Base-by-base conservation (phyloP, 2,329 filamentous ascomycete genomes). In the Xylaria sp. region DNA sequence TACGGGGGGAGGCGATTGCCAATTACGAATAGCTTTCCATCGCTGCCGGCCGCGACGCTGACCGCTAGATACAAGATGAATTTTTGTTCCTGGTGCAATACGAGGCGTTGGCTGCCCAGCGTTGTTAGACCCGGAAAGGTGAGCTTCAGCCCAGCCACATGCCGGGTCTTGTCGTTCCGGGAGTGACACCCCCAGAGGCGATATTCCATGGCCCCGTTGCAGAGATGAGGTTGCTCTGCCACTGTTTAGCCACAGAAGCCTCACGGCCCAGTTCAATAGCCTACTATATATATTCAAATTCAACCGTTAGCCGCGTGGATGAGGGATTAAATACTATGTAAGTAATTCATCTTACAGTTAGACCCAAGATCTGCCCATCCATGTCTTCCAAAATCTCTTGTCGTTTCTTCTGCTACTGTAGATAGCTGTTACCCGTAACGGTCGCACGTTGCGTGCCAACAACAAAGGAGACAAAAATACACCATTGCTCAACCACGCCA, bases 371-470 rank as follows among this genome's bases (percentile, higher is more conserved):
- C n/a, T 15, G 23, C 10, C 21, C n/a, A 19, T 15, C 27, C 21
- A 37, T 43, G 44, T 56, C 33, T 13, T 38, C 44, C 25, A 31
- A 47, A 15, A 38, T 33, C 40, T 29, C n/a, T 40, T 43, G 40
- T 33, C 49, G 48, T 33, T 41, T 54, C 33, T 59, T 47, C 17
- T 25, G 31, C 33, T 25, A 15, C 27, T 54, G 41, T 33, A 23
- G n/a, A n/a, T n/a, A n/a, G n/a, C n/a, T n/a, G n/a, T n/a, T n/a
- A n/a, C n/a, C n/a, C n/a, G n/a, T 29, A 54, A 56, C 27, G 19
- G 40, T 27, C 55, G 38, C 51, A 59, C 25, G 44, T 59, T 59
- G 33, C 43, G 41, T 33, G 25, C 21, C 47, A 49, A 35, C 35
- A 44, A n/a, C 46, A 35, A 21, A 15, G 15, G 13, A 9, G 47